A percentile compares a stretch with the other conserved stretches of the same genome.
Conservation (phyloP, 2,329 filamentous ascomycete species). For the Sphaerostilbella broomeana region DNA sequence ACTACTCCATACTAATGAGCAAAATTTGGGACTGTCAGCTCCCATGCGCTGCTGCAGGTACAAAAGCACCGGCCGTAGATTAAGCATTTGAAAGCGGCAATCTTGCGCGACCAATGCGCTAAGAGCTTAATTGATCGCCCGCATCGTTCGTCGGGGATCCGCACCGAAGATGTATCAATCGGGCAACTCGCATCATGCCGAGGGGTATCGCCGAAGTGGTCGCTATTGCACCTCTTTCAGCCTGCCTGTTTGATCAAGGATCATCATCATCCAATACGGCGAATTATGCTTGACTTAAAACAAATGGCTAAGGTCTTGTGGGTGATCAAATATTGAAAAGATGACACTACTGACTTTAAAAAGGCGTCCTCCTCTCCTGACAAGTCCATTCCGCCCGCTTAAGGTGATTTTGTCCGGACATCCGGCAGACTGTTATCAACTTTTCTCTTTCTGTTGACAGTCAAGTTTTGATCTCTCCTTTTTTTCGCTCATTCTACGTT, state of each 20-base stretch:
- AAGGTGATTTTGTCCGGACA: background rate
- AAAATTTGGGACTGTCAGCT: too few species aligned
- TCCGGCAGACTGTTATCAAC: background rate
- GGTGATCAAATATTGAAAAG: background rate
- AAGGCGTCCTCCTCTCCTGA: conserved; percentile 1
- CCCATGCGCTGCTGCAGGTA: too few species aligned
- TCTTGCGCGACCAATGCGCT: too few species aligned
- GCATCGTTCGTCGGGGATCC: background rate
- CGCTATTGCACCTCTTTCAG: background rate
- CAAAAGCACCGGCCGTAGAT: too few species aligned
- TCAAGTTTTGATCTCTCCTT: conserved; percentile 2
- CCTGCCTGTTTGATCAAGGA: conserved; percentile 7
- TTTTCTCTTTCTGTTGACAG: background rate
- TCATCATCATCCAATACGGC: background rate
- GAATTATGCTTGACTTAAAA: background rate
- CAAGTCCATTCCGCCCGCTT: background rate
- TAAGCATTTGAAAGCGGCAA: too few species aligned
- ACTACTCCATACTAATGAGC: too few species aligned
- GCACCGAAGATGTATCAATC: conserved; percentile 4
- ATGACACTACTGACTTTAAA: conserved; percentile 3
- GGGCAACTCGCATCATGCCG: conserved; percentile 1
- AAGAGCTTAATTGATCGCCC: conserved; percentile 8
- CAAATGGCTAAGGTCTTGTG: background rate
- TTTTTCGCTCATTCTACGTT: background rate
- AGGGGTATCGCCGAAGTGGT: background rate